Conservation (phyloP, 176 grass and related monocot genomes). For the sorghum (Sorghum bicolor) region DNA sequence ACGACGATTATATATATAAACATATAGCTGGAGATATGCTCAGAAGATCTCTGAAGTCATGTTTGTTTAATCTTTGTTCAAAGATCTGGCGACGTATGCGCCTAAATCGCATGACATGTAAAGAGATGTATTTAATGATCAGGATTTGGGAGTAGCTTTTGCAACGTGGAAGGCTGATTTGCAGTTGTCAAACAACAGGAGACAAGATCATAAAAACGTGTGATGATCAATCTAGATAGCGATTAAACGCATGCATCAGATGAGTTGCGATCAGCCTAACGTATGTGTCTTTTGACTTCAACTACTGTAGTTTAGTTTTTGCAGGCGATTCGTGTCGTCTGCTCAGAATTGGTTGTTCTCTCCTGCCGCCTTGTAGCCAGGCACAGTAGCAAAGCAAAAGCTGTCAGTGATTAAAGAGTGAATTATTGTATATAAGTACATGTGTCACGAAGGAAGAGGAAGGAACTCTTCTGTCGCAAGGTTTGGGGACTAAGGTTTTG, state of each 20-base stretch:
- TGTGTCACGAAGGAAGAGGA: neutral
- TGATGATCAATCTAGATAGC: neutral
- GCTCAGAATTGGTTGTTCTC: neutral
- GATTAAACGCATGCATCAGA: neutral
- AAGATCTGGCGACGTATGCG: neutral
- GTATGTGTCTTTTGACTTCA: neutral
- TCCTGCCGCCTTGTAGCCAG: neutral
- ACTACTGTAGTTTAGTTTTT: neutral
- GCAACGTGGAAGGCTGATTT: neutral
- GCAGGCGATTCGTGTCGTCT: neutral
- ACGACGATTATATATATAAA: neutral
- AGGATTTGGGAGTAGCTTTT: neutral
- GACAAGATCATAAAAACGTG: conserved; percentile 1
- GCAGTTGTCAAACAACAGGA: neutral
- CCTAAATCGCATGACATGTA: neutral
- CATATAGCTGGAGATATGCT: neutral
- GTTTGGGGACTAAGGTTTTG: neutral
- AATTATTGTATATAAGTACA: neutral
- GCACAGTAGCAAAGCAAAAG: neutral
- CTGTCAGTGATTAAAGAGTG: neutral
- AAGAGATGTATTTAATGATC: neutral
- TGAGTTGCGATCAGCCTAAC: neutral
- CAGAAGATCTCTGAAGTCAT: neutral
- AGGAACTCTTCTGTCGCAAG: neutral
- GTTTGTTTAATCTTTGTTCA: neutral